Conservation (phyloP, 768 basidiomycete species). For the Kwoniella botswanensis region DNA sequence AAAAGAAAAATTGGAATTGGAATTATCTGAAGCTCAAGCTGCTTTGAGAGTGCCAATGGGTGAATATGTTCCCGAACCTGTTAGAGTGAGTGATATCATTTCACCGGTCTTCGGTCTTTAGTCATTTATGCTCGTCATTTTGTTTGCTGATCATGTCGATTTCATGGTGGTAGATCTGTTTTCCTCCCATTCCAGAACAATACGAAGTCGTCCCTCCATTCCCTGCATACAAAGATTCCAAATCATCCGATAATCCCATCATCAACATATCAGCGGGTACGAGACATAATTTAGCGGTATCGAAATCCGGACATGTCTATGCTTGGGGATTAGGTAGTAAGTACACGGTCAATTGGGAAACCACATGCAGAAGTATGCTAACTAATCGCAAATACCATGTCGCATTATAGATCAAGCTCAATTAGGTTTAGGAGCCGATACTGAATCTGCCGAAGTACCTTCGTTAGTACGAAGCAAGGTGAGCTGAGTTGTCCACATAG, state of each 20-base stretch:
- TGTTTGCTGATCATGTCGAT: too few species aligned
- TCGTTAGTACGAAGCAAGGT: conserved; percentile 56
- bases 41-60: conserved; percentile 50
- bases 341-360: conserved; percentile 22
- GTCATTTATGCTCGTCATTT: too few species aligned
- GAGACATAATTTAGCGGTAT: conserved; percentile 60
- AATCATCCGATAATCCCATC: conserved; percentile 53
- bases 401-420: conserved; percentile 49
- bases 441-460: conserved; percentile 56
- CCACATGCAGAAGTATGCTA: too few species aligned
- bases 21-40: conserved; percentile 42
- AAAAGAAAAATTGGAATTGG: conserved; percentile 40
- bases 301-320: conserved; percentile 59
- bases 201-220: conserved; percentile 57
- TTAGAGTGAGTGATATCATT: conserved; percentile 50
- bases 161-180: conserved; percentile 48
- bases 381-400: too few species aligned
- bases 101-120: too few species aligned
- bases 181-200: conserved; percentile 59
- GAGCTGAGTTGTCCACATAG: conserved; percentile 11
- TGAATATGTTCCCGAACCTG: conserved; percentile 56
- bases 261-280: conserved; percentile 59
- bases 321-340: conserved; percentile 61
- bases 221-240: conserved; percentile 49
- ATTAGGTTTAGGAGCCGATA: conserved; percentile 59